These are phyloP conservation scores for Monosporascus ibericus DNA, from an alignment of 2,329 filamentous ascomycete genomes.

Conservation along the genomic window DNA sequence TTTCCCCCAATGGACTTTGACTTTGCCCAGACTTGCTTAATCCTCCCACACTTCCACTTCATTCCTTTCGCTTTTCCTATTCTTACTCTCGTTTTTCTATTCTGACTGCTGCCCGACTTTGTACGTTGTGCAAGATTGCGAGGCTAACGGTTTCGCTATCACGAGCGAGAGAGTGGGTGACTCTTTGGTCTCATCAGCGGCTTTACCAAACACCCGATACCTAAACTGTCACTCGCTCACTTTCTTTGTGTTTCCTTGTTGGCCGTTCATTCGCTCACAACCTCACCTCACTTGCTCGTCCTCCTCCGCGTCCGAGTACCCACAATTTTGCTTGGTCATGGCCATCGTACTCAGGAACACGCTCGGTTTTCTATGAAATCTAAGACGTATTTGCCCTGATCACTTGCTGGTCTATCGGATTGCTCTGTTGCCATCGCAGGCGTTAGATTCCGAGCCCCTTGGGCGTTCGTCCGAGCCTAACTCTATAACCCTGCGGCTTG, in stretches of 20 bases:
- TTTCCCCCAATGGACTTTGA: not conserved
- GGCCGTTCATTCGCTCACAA: not conserved
- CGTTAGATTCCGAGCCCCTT: not conserved
- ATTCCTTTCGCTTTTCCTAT: not conserved
- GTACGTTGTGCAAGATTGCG: not conserved
- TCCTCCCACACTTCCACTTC: not conserved
- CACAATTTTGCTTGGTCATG: not conserved
- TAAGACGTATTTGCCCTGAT: not conserved
- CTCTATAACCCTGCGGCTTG: not conserved
- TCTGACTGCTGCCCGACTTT: slow-evolving; percentile 6
- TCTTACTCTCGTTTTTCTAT: slow-evolving; percentile 6
- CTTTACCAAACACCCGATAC: not conserved
- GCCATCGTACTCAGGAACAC: not conserved
- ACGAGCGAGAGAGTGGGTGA: not conserved
- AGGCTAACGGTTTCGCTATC: not conserved
- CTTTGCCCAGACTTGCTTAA: not conserved
- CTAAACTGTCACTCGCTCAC: not conserved
- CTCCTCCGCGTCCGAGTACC: not conserved
- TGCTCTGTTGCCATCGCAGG: not conserved
- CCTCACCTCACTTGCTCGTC: not conserved
- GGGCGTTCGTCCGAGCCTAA: too few relatives aligned
- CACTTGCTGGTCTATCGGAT: not conserved
- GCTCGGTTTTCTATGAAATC: not conserved
- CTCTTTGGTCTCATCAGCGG: not conserved
- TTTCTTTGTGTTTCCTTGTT: not conserved